These are phyloP conservation scores for Hyphopichia khmerensis DNA, from an alignment of 1,139 yeast genomes.

Conservation along the genomic window DNA sequence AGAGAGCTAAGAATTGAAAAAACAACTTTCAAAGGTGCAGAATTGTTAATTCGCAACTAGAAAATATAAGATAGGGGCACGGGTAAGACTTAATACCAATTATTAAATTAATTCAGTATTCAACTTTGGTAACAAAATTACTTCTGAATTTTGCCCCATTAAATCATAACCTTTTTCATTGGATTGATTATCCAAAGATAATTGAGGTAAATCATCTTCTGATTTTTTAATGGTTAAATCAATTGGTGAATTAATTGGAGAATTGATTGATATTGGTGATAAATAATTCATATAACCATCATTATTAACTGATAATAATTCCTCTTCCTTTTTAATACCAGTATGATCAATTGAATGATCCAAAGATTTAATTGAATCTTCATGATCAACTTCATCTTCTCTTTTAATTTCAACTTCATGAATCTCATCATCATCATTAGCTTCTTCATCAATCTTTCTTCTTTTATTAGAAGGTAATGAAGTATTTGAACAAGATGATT, in stretches of 20 bases:
- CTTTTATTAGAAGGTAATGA: constrained; percentile 7
- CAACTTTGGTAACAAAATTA: constrained; percentile 35
- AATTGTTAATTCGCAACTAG: neutral
- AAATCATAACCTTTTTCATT: constrained; percentile 28
- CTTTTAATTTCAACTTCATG: neutral
- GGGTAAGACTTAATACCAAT: neutral
- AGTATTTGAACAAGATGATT: constrained; percentile 4
- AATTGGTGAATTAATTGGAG: constrained; percentile 42
- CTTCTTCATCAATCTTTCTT: constrained; percentile 7
- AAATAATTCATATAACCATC: constrained; percentile 34
- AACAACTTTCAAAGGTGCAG: constrained; percentile 1
- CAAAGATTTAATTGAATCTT: too few relatives aligned
- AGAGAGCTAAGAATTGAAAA: too few relatives aligned
- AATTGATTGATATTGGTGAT: constrained; percentile 46
- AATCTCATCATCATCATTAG: too few relatives aligned
- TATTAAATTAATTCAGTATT: too few relatives aligned
- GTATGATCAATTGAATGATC: too few relatives aligned
- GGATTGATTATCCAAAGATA: constrained; percentile 9
- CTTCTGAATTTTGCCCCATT: constrained; percentile 55
- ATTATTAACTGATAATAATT: constrained; percentile 12
- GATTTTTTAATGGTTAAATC: constrained; percentile 35
- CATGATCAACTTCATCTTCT: neutral
- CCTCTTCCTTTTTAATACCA: constrained; percentile 10
- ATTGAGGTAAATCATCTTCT: constrained; percentile 14
- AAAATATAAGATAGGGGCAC: neutral